Percentiles rank a stretch among this genome's conserved stretches.
Evolutionary conservation across 2,329 filamentous ascomycete species (phyloP).

Genomic region (Fusarium subtropicale): DNA sequence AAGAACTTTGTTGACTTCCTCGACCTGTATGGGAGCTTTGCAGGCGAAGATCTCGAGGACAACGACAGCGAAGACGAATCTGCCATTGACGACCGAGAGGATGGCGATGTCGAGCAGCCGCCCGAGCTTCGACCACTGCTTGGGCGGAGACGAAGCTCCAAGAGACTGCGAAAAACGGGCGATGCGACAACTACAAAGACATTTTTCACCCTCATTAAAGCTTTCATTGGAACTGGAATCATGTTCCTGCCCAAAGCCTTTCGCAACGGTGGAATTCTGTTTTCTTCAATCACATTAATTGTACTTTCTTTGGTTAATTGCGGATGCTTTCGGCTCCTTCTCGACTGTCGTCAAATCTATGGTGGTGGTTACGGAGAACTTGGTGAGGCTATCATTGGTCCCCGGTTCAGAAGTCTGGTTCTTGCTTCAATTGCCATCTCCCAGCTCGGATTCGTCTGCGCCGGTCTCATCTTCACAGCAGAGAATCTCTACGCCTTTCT

Average conservation of each 20-base stretch:
- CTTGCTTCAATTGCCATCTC: slow-evolving; percentile 78
- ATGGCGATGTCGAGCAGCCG: slow-evolving; percentile 57
- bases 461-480: slow-evolving; percentile 81
- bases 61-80: slow-evolving; percentile 67
- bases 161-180: slow-evolving; percentile 59
- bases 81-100: slow-evolving; percentile 62
- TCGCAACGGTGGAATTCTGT: slow-evolving; percentile 80
- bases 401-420: slow-evolving; percentile 72
- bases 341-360: slow-evolving; percentile 72
- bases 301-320: slow-evolving; percentile 74
- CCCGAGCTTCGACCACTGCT: slow-evolving; percentile 69
- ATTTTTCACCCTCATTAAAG: slow-evolving; percentile 83
- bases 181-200: slow-evolving; percentile 77
- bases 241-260: slow-evolving; percentile 86
- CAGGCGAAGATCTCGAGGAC: slow-evolving; percentile 75
- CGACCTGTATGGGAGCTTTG: slow-evolving; percentile 80
- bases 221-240: slow-evolving; percentile 83
- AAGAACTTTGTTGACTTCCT: slow-evolving; percentile 80
- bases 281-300: slow-evolving; percentile 76
- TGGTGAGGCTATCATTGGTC: slow-evolving; percentile 73
- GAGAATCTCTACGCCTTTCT: slow-evolving; percentile 78
- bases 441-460: slow-evolving; percentile 82
- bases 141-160: slow-evolving; percentile 62
- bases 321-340: slow-evolving; percentile 77
- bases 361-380: slow-evolving; percentile 81